Conservation (phyloP, 257 asterid genomes). For the Przewalskia tangutica region DNA sequence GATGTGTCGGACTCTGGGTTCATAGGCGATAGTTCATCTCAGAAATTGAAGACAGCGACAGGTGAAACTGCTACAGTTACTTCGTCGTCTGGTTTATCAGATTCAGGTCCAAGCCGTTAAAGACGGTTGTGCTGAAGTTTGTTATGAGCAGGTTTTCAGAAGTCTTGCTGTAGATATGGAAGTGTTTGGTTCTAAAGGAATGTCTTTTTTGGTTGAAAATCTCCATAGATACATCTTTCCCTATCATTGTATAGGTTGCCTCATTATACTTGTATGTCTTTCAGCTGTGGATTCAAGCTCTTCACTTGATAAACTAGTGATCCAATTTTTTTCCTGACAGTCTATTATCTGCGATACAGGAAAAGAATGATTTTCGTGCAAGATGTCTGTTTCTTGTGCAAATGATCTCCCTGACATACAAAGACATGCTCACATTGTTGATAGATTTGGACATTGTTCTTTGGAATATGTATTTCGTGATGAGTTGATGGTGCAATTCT, state of each 20-base stretch:
- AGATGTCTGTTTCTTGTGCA: conserved; percentile 1
- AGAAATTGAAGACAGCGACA: conserved; percentile 20
- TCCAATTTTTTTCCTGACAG: not conserved
- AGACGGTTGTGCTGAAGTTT: not conserved
- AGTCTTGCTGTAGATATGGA: conserved; percentile 8
- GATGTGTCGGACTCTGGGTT: conserved; percentile 54
- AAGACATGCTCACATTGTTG: not conserved
- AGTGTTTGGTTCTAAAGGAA: conserved; percentile 8
- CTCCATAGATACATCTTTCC: conserved; percentile 2
- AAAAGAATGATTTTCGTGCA: not conserved
- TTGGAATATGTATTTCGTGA: not conserved
- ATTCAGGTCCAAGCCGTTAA: conserved; percentile 23
- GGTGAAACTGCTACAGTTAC: conserved; percentile 26
- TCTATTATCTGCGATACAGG: not conserved
- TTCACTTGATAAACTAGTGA: not conserved
- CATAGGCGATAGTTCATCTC: conserved; percentile 12
- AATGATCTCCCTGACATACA: not conserved
- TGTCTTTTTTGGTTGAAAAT: conserved; percentile 1
- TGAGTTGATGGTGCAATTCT: not conserved
- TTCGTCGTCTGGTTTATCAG: conserved; percentile 45
- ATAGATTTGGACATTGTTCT: not conserved
- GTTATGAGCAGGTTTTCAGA: not conserved
- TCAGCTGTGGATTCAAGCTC: conserved; percentile 6
- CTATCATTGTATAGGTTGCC: conserved; percentile 18
- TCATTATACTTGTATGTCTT: conserved; percentile 8